Conservation (phyloP, 805 yeast species). For the Candida silvicultrix region DNA sequence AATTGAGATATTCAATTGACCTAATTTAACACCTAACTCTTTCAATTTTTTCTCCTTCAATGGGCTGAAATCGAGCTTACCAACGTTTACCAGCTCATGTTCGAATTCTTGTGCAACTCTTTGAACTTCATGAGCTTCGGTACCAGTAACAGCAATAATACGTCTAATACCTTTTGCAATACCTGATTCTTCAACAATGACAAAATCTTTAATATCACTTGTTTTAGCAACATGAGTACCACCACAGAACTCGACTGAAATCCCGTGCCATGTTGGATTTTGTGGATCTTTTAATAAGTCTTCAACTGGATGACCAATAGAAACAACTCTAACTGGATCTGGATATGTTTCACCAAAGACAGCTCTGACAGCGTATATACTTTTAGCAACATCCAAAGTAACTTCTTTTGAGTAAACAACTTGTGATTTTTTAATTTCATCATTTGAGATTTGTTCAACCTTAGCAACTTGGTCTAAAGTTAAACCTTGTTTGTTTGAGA, state of each 20-base stretch:
- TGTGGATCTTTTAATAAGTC: constrained; percentile 68
- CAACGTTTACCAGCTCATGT: constrained; percentile 51
- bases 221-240: constrained; percentile 96
- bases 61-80: constrained; percentile 62
- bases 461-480: constrained; percentile 61
- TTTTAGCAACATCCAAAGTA: constrained; percentile 61
- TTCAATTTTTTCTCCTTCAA: constrained; percentile 78
- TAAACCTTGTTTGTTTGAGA: constrained; percentile 86
- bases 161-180: constrained; percentile 98
- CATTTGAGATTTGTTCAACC: constrained; percentile 71
- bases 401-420: constrained; percentile 82
- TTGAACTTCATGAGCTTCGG: constrained; percentile 87
- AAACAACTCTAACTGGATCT: constrained; percentile 97
- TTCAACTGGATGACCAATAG: constrained; percentile 87
- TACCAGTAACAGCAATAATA: constrained; percentile 94
- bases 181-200: constrained; percentile 90
- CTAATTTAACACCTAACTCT: constrained; percentile 77
- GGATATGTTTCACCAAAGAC: constrained; percentile 99
- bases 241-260: constrained; percentile 96
- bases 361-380: constrained; percentile 85
- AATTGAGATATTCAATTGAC: constrained; percentile 77
- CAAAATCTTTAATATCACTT: constrained; percentile 86
- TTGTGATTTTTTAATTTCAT: constrained; percentile 63
- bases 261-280: constrained; percentile 66
- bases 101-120: constrained; percentile 71